Conservation (phyloP, 208 protist genomes). For the Plasmodiophora brassicae region DNA sequence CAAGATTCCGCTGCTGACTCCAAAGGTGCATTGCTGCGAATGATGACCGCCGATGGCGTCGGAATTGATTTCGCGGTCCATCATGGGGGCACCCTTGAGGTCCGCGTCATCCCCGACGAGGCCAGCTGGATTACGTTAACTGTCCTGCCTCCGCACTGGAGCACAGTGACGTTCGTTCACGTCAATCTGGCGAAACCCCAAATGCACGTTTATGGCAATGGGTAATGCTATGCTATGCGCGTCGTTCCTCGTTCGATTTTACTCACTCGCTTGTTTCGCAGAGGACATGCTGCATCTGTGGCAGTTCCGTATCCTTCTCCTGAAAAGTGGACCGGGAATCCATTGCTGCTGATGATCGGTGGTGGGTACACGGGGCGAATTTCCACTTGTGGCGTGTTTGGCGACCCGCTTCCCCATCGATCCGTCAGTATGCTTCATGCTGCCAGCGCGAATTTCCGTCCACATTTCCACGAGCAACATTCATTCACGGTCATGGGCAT, state of each 20-base stretch:
- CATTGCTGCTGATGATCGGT: not conserved
- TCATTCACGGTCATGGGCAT: not conserved
- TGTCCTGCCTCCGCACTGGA: not conserved
- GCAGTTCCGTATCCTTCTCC: not conserved
- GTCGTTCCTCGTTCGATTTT: not conserved
- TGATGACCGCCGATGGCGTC: constrained; percentile 3
- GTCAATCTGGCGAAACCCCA: not conserved
- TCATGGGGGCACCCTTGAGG: not conserved
- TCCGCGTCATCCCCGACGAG: not conserved
- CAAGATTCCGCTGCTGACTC: not conserved
- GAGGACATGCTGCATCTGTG: not conserved
- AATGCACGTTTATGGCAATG: not conserved
- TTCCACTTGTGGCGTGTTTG: not conserved
- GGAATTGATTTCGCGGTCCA: not conserved
- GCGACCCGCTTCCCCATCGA: not conserved
- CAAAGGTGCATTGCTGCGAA: not conserved
- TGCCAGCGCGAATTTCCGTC: not conserved
- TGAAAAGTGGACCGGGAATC: not conserved
- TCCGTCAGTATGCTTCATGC: not conserved
- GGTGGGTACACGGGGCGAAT: constrained; percentile 8
- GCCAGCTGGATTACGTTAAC: not conserved
- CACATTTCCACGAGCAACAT: constrained; percentile 29
- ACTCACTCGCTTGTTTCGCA: not conserved
- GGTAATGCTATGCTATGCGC: not conserved
- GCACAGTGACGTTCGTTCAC: not conserved